phyloP scores from a whole-genome alignment of 1,139 yeast genomes.

The Blastobotrys raffinosifermentans region DNA sequence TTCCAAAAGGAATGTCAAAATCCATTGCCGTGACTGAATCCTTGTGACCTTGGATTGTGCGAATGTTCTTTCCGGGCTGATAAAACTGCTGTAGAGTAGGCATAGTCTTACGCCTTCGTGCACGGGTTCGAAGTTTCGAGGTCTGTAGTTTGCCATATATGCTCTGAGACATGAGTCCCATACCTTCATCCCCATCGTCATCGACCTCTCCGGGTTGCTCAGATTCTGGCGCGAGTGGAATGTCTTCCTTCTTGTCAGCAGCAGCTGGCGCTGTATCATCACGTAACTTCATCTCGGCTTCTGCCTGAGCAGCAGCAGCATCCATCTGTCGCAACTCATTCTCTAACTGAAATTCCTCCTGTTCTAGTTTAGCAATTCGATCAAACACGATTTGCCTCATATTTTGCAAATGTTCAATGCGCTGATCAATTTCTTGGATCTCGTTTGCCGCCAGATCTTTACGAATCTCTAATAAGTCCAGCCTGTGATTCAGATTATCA shows the following conservation, averaged over 20 bases:
- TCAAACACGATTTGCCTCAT: constrained; percentile 50
- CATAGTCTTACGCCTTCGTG: constrained; percentile 49
- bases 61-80: constrained; percentile 50
- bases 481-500: constrained; percentile 31
- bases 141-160: constrained; percentile 36
- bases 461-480: constrained; percentile 53
- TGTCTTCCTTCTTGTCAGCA: constrained; percentile 17
- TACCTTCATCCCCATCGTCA: constrained; percentile 4
- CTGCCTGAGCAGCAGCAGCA: constrained; percentile 17
- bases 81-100: constrained; percentile 60
- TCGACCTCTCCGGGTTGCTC: no score
- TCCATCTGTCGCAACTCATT: constrained; percentile 39
- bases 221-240: no score
- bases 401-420: constrained; percentile 45
- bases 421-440: constrained; percentile 53
- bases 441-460: constrained; percentile 61
- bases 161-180: constrained; percentile 33
- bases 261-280: no score
- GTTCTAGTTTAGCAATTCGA: constrained; percentile 53
- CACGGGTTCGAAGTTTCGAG: constrained; percentile 14
- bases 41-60: constrained; percentile 48
- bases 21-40: constrained; percentile 51
- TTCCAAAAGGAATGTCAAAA: constrained; percentile 66
- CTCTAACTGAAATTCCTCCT: constrained; percentile 50
- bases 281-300: constrained; percentile 29